These are phyloP conservation scores for Tetradesmus lagerheimii DNA, from an alignment of 139 green algal species.

Conservation along the genomic window DNA sequence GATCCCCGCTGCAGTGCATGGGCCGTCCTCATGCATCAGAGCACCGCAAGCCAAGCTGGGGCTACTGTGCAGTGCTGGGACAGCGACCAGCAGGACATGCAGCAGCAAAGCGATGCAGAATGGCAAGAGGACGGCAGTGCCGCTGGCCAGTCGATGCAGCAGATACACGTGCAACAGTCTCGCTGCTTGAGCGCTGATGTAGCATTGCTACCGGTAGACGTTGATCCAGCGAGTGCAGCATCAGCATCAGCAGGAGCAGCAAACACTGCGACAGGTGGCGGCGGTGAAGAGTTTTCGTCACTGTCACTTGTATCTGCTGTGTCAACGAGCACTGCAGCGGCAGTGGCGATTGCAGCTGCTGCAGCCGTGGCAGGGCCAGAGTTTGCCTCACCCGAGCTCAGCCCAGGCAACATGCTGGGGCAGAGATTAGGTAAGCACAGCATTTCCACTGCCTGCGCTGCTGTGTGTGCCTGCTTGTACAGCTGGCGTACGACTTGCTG, in stretches of 20 bases:
- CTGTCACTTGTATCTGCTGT: not conserved
- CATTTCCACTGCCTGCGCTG: too few relatives aligned
- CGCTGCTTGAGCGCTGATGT: not conserved
- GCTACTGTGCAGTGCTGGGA: not conserved
- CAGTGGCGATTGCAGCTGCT: constrained; percentile 4
- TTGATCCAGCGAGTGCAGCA: not conserved
- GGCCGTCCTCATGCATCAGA: not conserved
- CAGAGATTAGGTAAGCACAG: constrained; percentile 1
- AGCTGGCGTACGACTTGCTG: too few relatives aligned
- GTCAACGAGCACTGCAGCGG: not conserved
- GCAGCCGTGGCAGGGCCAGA: not conserved
- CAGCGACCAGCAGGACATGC: not conserved
- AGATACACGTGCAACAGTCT: not conserved
- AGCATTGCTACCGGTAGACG: not conserved
- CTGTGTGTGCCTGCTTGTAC: not conserved
- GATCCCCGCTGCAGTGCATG: not conserved
- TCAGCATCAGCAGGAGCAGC: not conserved
- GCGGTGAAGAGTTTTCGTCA: not conserved
- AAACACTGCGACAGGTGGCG: not conserved
- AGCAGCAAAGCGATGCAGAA: not conserved
- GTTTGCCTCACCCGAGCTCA: not conserved
- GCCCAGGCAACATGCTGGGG: constrained; percentile 12
- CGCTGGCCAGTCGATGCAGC: not conserved
- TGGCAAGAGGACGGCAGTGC: not conserved
- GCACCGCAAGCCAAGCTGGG: not conserved